Conservation (phyloP, 148 eudicot species). For the Simmondsia chinensis region DNA sequence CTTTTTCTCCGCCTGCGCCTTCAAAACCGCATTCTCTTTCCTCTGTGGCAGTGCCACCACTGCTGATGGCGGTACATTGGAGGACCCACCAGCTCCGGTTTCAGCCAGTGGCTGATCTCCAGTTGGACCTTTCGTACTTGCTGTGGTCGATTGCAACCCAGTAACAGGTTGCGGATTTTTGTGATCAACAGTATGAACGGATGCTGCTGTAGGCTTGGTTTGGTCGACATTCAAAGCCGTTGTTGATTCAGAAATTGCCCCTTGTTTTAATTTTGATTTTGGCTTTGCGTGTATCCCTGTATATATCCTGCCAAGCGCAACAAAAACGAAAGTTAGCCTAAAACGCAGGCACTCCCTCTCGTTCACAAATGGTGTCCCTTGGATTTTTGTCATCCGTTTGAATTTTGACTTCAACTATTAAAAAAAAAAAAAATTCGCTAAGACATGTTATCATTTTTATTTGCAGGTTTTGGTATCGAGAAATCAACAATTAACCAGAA, state of each 20-base stretch:
- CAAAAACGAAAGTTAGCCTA: no score
- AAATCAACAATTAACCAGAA: no score
- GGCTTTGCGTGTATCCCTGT: constrained; percentile 93
- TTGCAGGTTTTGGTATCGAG: no score
- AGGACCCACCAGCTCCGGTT: constrained; percentile 33
- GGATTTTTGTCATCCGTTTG: background rate
- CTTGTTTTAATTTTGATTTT: constrained; percentile 64
- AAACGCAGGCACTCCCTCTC: no score
- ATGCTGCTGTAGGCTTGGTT: constrained; percentile 39
- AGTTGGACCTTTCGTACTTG: constrained; percentile 31
- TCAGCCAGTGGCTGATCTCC: constrained; percentile 36
- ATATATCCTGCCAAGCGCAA: constrained; percentile 44
- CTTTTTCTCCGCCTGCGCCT: constrained; percentile 58
- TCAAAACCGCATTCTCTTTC: constrained; percentile 37
- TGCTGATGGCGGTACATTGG: background rate
- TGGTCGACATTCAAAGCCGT: constrained; percentile 70
- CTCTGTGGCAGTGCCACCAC: constrained; percentile 25
- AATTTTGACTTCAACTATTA: no score
- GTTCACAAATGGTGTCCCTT: background rate
- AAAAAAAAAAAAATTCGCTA: no score
- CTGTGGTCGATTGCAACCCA: constrained; percentile 20
- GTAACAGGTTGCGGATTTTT: constrained; percentile 25
- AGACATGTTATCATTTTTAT: no score
- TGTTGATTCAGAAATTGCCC: constrained; percentile 66
- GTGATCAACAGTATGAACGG: constrained; percentile 38